Evolutionary conservation across 345 rosid genomes (phyloP), one percentile per base, ranked within the genome.

Genomic region (Citrus australasica): DNA sequence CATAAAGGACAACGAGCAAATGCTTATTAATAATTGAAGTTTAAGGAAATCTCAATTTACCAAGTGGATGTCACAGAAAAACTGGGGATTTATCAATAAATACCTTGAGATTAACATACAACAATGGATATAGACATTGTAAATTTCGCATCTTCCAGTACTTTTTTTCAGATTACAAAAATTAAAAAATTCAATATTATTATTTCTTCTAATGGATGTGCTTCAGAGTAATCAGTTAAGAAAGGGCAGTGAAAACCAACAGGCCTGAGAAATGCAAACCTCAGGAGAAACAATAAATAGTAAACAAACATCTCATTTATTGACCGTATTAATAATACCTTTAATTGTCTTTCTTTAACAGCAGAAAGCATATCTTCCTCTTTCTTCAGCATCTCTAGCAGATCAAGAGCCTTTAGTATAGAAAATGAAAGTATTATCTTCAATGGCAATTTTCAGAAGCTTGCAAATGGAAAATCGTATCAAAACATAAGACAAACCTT

Each of bases 291-390:
- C 33, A 27, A 35, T 21, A 70, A 48, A 28, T 10, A 68, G 14
- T 27, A 46, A 28, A 69, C 38, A 37, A 11, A 11, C 60, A 79
- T 21, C 10, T 60, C 25, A 70, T 32, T 46, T 28, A 61, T 80
- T 60, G 61, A 6, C 21, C 17, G 66, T 5, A 71, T 25, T n/a
- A 73, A 35, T 83, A 90, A 40, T 84, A 93, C 98, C 98, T 90
- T 93, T 58, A 85, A 71, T 71, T 90, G 88, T 75, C 79, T 84
- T 79, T 97, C 98, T 86, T 89, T 91, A 6, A 94, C 85, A 61
- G 92, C 94, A 73, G 90, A 82, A 80, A 97, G 97, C 98, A 97
- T 90, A 77, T 90, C 98, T 76, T 91, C 97, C 84, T 97, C 99
- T 76, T 81, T 90, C 84, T 89, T 92, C 56, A 97, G 84, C 93